Base-by-base conservation (phyloP, 139 green algal genomes). In the Edaphochlamys debaryana region DNA sequence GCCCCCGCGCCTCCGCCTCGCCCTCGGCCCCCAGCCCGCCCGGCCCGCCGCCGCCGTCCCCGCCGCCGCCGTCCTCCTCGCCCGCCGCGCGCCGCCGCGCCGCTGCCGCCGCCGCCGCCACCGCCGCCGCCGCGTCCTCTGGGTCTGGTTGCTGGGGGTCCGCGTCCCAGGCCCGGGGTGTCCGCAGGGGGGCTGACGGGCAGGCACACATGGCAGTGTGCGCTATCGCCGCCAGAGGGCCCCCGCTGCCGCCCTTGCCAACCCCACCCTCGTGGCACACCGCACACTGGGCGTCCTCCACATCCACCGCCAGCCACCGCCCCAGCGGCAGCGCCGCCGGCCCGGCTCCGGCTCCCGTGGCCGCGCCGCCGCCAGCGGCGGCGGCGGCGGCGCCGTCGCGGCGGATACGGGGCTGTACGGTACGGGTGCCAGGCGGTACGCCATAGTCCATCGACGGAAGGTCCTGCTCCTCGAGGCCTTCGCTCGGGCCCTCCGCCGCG, bases 241-340 rank as follows among this genome's bases (percentile, higher is more conserved):
- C 76, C 13, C 27, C 36, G 56, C 30, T 25, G 13, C 40, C 40
- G 34, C 45, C 36, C 0, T 3, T 15, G 36, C 36, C 64, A 23
- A 30, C 63, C 4, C 8, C 27, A 4, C 77, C 77, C 77, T 83
- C 77, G 1, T 37, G 32, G 42, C 77, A 83, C 63, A 83, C 77
- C 13, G 25, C 63, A 27, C 77, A 83, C 45, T 83, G 45, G 22
- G 77, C 60, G 2, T 38, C 63, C 0, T 23, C 9, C 22, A 52
- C 1, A 27, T 83, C 63, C 64, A 83, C 41, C 1, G 75, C 40
- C 29, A 71, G 34, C 75, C 75, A 81, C 41, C 75, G 60, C 5
- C 75, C 75, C 40, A 71, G 30, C 60, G 75, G 75, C 54, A 30
- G 41, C 22, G 54, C 54, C 54, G 54, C 45, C 11, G 45, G 11